Conservation (phyloP, 2,329 filamentous ascomycete genomes). For the Emericellopsis cladophorae region DNA sequence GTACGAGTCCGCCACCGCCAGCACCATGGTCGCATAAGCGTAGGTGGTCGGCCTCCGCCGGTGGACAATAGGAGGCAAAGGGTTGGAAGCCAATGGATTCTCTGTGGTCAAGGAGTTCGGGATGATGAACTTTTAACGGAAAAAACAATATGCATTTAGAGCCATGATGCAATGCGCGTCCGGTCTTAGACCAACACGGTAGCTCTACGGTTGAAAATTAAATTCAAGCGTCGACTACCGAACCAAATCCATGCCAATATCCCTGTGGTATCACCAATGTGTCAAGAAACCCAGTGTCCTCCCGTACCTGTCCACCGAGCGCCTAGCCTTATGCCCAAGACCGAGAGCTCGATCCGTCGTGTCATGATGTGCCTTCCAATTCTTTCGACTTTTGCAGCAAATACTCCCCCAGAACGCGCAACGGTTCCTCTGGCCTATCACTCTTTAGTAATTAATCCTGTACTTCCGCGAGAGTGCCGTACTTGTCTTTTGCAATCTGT, state of each 20-base stretch:
- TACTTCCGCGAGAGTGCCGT: slow-evolving; percentile 23
- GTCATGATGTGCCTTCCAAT: slow-evolving; percentile 29
- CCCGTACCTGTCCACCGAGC: background rate
- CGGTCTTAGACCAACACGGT: slow-evolving; percentile 16
- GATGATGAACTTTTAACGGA: slow-evolving; percentile 20
- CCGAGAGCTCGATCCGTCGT: background rate
- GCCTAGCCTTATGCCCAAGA: background rate
- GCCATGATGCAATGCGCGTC: slow-evolving; percentile 25
- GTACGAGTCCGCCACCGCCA: slow-evolving; percentile 96
- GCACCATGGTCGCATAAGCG: slow-evolving; percentile 80
- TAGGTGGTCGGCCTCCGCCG: slow-evolving; percentile 2
- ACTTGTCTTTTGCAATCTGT: slow-evolving; percentile 57
- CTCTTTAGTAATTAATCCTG: background rate
- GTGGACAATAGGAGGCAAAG: slow-evolving; percentile 1
- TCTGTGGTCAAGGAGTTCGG: slow-evolving; percentile 31
- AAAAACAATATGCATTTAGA: slow-evolving; percentile 28
- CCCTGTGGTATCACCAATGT: slow-evolving; percentile 1
- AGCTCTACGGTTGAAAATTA: slow-evolving; percentile 17
- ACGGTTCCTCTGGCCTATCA: slow-evolving; percentile 49
- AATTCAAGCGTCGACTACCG: slow-evolving; percentile 5
- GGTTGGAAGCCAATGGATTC: slow-evolving; percentile 14
- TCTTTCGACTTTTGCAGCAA: slow-evolving; percentile 56
- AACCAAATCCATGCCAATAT: slow-evolving; percentile 12
- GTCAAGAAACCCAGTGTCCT: background rate
- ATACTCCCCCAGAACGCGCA: slow-evolving; percentile 58